phyloP scores from a whole-genome alignment of 2,329 filamentous ascomycete genomes.

The Diaporthe sp. region DNA sequence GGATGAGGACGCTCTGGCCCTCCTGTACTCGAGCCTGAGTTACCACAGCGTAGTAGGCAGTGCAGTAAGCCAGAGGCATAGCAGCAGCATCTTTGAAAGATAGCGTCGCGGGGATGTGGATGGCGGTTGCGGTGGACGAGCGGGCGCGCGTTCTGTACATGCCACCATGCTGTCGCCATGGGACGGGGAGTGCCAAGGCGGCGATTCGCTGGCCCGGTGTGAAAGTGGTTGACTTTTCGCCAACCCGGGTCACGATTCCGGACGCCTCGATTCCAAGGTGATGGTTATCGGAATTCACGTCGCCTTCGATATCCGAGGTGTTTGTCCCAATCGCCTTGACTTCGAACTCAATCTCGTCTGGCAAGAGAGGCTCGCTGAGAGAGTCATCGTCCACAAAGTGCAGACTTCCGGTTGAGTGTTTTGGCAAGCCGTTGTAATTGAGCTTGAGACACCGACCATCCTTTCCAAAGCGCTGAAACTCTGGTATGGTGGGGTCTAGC shows the following conservation, averaged over 20 bases:
- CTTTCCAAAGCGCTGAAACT: conserved; percentile 56
- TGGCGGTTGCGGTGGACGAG: conserved; percentile 38
- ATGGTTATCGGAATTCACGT: conserved; percentile 51
- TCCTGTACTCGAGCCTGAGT: conserved; percentile 54
- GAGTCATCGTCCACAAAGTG: conserved; percentile 14
- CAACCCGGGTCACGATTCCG: conserved; percentile 44
- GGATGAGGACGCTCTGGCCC: conserved; percentile 52
- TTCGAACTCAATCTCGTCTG: conserved; percentile 52
- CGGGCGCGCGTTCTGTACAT: conserved; percentile 12
- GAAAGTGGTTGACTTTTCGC: conserved; percentile 33
- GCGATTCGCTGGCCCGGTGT: neutral
- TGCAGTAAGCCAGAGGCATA: conserved; percentile 57
- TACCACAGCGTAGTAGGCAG: conserved; percentile 57
- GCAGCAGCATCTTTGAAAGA: conserved; percentile 56
- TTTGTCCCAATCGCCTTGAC: conserved; percentile 52
- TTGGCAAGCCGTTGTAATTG: neutral
- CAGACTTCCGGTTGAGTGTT: neutral
- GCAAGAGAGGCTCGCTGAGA: neutral
- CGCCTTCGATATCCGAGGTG: conserved; percentile 46
- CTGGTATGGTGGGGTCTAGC: conserved; percentile 55
- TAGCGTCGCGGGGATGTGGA: conserved; percentile 41
- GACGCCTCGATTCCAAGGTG: conserved; percentile 48
- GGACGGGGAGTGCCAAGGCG: neutral
- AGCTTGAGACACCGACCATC: conserved; percentile 9
- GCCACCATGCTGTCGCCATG: neutral